These are phyloP conservation scores for Ceratocystis papillata DNA, from an alignment of 2,329 filamentous ascomycete genomes.

Conservation along the genomic window DNA sequence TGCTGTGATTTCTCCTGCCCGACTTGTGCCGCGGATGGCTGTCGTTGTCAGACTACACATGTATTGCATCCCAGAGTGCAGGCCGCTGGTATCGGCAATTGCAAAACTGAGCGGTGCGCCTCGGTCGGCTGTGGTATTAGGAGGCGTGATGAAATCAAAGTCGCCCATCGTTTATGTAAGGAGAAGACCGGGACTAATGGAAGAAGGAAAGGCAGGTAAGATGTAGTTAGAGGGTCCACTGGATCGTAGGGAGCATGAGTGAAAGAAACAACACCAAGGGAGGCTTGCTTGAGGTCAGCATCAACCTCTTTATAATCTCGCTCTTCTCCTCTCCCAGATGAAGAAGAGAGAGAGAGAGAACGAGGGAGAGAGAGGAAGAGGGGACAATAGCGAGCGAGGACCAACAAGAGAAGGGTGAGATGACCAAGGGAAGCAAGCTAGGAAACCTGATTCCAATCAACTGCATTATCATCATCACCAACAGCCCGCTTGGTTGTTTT, in stretches of 20 bases:
- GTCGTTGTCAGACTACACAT: slow-evolving; percentile 13
- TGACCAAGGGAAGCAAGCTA: background rate
- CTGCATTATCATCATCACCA: background rate
- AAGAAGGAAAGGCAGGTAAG: background rate
- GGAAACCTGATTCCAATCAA: too few species aligned
- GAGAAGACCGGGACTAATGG: background rate
- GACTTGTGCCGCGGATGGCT: slow-evolving; percentile 4
- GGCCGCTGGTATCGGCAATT: slow-evolving; percentile 9
- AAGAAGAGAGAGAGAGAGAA: background rate
- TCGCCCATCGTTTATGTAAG: background rate
- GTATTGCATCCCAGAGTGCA: background rate
- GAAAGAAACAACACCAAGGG: background rate
- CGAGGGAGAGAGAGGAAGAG: background rate
- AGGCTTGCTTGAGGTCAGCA: background rate
- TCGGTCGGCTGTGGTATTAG: background rate
- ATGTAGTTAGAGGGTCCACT: background rate
- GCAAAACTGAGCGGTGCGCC: background rate
- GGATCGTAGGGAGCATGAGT: background rate
- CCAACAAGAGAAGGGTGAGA: background rate
- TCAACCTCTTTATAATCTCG: background rate
- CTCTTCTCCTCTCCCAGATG: background rate
- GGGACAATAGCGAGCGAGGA: background rate
- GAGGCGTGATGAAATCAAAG: background rate
- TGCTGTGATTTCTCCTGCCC: slow-evolving; percentile 5
- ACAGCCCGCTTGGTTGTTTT: background rate